phyloP scores from a whole-genome alignment of 768 basidiomycete genomes.

The Boletus sp. region DNA sequence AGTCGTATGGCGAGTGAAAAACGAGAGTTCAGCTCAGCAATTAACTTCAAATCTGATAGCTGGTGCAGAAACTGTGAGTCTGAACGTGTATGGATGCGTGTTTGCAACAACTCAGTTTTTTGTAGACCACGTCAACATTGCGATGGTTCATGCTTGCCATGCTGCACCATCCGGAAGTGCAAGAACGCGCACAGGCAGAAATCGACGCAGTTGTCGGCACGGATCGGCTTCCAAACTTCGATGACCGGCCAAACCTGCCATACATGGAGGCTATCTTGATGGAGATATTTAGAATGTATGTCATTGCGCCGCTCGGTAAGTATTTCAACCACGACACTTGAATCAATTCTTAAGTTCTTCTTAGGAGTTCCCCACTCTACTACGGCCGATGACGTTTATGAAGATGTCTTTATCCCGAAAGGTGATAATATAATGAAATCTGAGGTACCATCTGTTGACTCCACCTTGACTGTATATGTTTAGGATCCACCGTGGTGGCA shows the following conservation, averaged over 20 bases:
- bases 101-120: not conserved
- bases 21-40: not conserved
- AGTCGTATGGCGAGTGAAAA: not conserved
- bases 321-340: not conserved
- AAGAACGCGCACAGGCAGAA: slow-evolving; percentile 31
- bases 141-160: slow-evolving; percentile 34
- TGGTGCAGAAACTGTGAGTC: slow-evolving; percentile 20
- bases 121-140: slow-evolving; percentile 9
- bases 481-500: slow-evolving; percentile 17
- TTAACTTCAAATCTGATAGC: slow-evolving; percentile 6
- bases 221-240: slow-evolving; percentile 25
- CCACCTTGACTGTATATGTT: not conserved
- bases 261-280: slow-evolving; percentile 30
- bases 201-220: slow-evolving; percentile 30
- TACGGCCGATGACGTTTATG: slow-evolving; percentile 16
- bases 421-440: slow-evolving; percentile 4
- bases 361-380: slow-evolving; percentile 20
- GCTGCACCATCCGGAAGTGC: slow-evolving; percentile 31
- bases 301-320: slow-evolving; percentile 26
- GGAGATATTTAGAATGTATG: slow-evolving; percentile 31
- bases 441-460: not conserved
- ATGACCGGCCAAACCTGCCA: slow-evolving; percentile 24
- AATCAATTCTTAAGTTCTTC: not conserved
- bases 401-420: slow-evolving; percentile 22
- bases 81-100: not conserved